Base-by-base conservation (phyloP, 805 yeast genomes). In the Ogataea siamensis region DNA sequence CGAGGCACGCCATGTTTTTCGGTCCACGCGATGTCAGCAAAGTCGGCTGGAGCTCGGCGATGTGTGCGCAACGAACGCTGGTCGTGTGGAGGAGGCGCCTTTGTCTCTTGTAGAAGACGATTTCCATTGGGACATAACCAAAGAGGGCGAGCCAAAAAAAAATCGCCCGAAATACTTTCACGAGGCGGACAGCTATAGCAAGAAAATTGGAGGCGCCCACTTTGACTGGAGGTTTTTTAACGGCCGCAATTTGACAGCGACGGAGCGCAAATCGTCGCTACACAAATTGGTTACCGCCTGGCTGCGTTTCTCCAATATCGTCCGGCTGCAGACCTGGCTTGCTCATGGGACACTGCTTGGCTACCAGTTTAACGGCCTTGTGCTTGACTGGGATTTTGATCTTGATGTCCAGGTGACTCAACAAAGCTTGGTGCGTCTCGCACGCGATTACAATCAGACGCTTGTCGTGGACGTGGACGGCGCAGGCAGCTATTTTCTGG, bases 311-410 rank as follows among this genome's bases (percentile, higher is more conserved):
- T 57, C 76, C 20, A 52, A 62, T 12, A 60, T 65, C 10, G 59
- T 68, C 14, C 71, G 68, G 2, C 46, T 80, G 5, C 51, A 63
- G 8, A 70, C 82, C 0, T 80, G 85, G 83, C 66, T 80, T 23
- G 75, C 80, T 5, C 83, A 78, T 55, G 86, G 86, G 2, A 64
- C 83, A 7, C 61, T 80, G 41, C 64, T 80, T 18, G 80, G 82
- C 6, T 79, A 80, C 74, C 71, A 73, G 47, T 77, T 76, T 70
- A 76, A 74, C 52, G 83, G 81, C 1, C 54, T 74, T 42, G 60
- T 67, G 5, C 63, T 79, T 45, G 80, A 80, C 6, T 79, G 82
- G 81, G 85, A 78, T 54, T 63, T 66, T 30, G 83, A 78, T 50
- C 58, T 75, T 22, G 84, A 79, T 59, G 80, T 76, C n/a, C 82